phyloP scores from a whole-genome alignment of 768 basidiomycete genomes.

The Ramaria rubella region DNA sequence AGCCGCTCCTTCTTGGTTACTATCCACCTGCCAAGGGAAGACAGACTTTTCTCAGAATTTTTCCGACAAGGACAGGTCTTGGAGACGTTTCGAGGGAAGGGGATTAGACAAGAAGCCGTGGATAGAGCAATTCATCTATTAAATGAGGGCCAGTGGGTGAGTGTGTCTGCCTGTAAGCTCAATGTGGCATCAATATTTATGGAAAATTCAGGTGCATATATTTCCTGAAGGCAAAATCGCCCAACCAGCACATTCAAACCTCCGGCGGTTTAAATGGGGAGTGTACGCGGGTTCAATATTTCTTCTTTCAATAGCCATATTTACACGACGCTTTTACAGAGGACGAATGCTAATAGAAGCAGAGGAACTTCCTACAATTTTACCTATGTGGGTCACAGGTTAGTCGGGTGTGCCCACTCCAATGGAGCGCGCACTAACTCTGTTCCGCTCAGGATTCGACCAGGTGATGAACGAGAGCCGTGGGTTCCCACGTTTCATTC shows the following conservation, averaged over 20 bases:
- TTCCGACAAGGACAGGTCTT: conserved; percentile 87
- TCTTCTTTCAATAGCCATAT: neutral
- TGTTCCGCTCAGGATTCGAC: conserved; percentile 56
- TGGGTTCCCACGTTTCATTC: conserved; percentile 63
- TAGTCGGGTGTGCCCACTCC: conserved; percentile 5
- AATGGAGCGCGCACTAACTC: neutral
- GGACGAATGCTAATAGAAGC: conserved; percentile 78
- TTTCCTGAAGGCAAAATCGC: conserved; percentile 88
- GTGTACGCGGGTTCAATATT: conserved; percentile 50
- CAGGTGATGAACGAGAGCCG: conserved; percentile 86
- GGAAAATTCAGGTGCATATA: conserved; percentile 67
- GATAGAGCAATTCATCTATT: conserved; percentile 77
- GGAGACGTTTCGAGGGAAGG: conserved; percentile 87
- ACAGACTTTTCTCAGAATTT: conserved; percentile 74
- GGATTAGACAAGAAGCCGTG: conserved; percentile 82
- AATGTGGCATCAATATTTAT: conserved; percentile 1
- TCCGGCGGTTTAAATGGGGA: conserved; percentile 92
- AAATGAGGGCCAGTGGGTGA: conserved; percentile 77
- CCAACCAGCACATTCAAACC: conserved; percentile 39
- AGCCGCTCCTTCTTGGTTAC: conserved; percentile 21
- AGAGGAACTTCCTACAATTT: conserved; percentile 60
- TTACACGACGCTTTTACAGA: conserved; percentile 33
- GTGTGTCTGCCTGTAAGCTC: conserved; percentile 32
- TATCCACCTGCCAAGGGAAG: conserved; percentile 25
- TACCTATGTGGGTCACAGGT: conserved; percentile 94